phyloP scores from a whole-genome alignment of 2,329 filamentous ascomycete genomes.

The Aureobasidium uvarum region DNA sequence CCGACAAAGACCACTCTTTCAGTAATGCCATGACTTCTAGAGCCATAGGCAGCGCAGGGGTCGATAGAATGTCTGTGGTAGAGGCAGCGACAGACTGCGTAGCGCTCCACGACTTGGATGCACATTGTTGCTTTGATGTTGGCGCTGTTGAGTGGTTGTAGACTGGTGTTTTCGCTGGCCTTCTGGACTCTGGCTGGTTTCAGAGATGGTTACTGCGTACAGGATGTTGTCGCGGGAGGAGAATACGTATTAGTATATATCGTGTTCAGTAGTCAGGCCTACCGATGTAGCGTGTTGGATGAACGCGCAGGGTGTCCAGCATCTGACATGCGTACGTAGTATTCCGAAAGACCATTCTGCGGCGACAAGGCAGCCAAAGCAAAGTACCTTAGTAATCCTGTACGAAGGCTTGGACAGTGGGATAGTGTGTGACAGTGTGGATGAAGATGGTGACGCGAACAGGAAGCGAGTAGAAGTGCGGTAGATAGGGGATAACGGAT shows the following conservation, averaged over 20 bases:
- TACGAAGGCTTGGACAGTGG: neutral
- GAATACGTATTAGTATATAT: neutral
- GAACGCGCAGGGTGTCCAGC: neutral
- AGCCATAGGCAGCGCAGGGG: constrained; percentile 72
- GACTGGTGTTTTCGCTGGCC: neutral
- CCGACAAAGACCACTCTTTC: constrained; percentile 79
- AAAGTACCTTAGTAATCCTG: constrained; percentile 1
- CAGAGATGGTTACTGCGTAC: neutral
- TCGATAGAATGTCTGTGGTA: constrained; percentile 88
- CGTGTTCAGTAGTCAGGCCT: neutral
- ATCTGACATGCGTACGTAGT: constrained; percentile 14
- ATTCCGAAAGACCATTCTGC: neutral
- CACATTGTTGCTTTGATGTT: constrained; percentile 62
- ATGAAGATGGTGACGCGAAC: neutral
- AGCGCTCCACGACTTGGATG: constrained; percentile 80
- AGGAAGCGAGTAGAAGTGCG: neutral
- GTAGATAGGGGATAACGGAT: neutral
- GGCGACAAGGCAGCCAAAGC: constrained; percentile 8
- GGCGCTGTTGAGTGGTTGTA: neutral
- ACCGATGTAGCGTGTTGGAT: neutral
- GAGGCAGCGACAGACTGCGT: constrained; percentile 80
- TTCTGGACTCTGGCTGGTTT: neutral
- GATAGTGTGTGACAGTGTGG: neutral
- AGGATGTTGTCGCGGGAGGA: neutral
- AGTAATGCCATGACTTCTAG: constrained; percentile 67